Base-by-base conservation (phyloP, 2,329 filamentous ascomycete genomes). In the Fusarium sp. region DNA sequence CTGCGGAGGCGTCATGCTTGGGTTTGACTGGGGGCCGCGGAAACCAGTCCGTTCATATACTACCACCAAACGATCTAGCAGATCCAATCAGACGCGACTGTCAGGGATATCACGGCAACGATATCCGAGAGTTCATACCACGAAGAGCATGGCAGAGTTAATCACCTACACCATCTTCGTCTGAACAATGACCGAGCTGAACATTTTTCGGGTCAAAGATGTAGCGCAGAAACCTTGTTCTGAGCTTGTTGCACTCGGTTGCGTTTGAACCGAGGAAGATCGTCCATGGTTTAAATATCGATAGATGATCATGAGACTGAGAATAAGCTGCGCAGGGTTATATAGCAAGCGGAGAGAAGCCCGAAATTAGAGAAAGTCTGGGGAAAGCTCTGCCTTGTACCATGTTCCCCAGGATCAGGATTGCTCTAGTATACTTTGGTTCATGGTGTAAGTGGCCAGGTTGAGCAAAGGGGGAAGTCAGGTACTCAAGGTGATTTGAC, bases 21-120 rank as follows among this genome's bases (percentile, higher is more conserved):
- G 9, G n/a, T 54, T 28, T 38, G n/a, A 39, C 51, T 28, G 8
- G 51, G 50, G 32, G 18, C 20, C 13, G 30, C 24, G 35, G 51
- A 54, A 54, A 54, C 32, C 26, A 54, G 24, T 54, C 51, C 35
- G 35, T 20, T 28, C 2, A 17, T 54, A 24, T 22, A 54, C 13
- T 0, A 1, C n/a, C 0, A 0, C 20, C 0, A 2, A 0, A 28
- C 8, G 6, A 39, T 6, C 9, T 39, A 36, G 12, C 3, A 54
- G 24, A 48, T 38, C 51, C 51, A 54, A 54, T 39, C 32, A 54
- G 24, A 0, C 9, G 35, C 20, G 3, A 3, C 24, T 28, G 6
- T 54, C 51, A 54, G 24, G 51, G 51, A 54, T 54, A 36, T 54
- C 50, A 54, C 50, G 50, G 50, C 50, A 54, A 39, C 18, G 8